phyloP scores from a whole-genome alignment of 2,329 filamentous ascomycete species.

The Bipolaris oryzae region DNA sequence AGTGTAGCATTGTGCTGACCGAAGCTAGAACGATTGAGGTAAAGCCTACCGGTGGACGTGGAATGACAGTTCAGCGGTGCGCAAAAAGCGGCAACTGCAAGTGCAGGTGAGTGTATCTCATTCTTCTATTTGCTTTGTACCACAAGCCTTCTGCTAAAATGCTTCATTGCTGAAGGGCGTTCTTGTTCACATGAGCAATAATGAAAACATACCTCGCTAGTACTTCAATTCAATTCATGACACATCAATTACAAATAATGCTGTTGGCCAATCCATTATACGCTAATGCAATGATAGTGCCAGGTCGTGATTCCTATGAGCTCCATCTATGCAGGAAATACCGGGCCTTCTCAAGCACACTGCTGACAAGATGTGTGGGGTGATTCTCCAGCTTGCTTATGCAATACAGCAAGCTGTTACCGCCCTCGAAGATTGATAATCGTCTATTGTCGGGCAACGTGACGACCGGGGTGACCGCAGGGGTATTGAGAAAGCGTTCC shows the following conservation, averaged over 20 bases:
- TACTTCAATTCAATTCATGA: not conserved
- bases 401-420: conserved; percentile 7
- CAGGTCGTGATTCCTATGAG: not conserved
- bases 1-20: no score
- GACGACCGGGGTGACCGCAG: conserved; percentile 3
- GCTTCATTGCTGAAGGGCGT: not conserved
- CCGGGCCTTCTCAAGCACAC: conserved; percentile 1
- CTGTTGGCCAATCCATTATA: not conserved
- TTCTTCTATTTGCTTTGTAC: no score
- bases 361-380: not conserved
- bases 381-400: conserved; percentile 7
- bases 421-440: not conserved
- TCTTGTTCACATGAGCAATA: not conserved
- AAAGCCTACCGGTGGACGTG: no score
- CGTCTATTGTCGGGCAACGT: not conserved
- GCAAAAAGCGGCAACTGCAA: no score
- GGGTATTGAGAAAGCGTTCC: conserved; percentile 4
- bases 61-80: no score
- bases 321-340: conserved; percentile 9
- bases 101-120: no score
- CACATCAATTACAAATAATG: not conserved
- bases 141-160: not conserved
- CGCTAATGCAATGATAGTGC: not conserved
- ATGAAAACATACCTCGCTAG: not conserved
- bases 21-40: no score